These are phyloP conservation scores for Coriaria nepalensis DNA, from an alignment of 306 rosid genomes.

Conservation along the genomic window DNA sequence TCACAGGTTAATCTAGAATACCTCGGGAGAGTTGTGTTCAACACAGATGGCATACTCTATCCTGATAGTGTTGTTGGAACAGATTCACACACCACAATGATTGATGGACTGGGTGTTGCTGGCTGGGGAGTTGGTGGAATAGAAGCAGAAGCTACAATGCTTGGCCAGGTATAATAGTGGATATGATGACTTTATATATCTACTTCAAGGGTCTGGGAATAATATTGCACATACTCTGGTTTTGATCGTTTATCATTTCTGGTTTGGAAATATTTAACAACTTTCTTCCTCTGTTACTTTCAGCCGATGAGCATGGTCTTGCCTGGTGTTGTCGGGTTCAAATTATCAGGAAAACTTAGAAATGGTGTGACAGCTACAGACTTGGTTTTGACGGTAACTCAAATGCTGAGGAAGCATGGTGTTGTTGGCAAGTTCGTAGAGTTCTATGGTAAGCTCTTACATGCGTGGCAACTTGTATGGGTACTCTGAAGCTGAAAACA, in stretches of 20 bases:
- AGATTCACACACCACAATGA: slow-evolving; percentile 91
- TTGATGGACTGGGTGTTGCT: slow-evolving; percentile 86
- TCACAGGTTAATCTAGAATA: slow-evolving; percentile 91
- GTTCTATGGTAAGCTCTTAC: slow-evolving; percentile 69
- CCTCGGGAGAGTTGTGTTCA: slow-evolving; percentile 89
- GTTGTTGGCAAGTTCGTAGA: slow-evolving; percentile 92
- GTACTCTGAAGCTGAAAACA: too few species aligned
- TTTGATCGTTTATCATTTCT: too few species aligned
- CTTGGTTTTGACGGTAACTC: slow-evolving; percentile 82
- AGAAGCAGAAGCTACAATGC: slow-evolving; percentile 94
- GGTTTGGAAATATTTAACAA: too few species aligned
- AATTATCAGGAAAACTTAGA: slow-evolving; percentile 58
- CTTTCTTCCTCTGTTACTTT: too few species aligned
- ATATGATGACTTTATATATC: too few species aligned
- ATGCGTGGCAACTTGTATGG: too few species aligned
- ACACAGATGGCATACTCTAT: slow-evolving; percentile 57
- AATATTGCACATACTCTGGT: too few species aligned
- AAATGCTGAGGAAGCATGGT: slow-evolving; percentile 85
- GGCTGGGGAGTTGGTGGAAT: slow-evolving; percentile 99
- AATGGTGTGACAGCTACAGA: slow-evolving; percentile 87
- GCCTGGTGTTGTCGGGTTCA: slow-evolving; percentile 86
- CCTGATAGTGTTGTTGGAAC: slow-evolving; percentile 93
- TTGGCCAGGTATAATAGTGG: slow-evolving; percentile 72
- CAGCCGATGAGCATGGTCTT: slow-evolving; percentile 99
- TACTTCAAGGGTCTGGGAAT: too few species aligned